phyloP scores from a whole-genome alignment of 2,329 filamentous ascomycete genomes.

The Fusarium nanum region DNA sequence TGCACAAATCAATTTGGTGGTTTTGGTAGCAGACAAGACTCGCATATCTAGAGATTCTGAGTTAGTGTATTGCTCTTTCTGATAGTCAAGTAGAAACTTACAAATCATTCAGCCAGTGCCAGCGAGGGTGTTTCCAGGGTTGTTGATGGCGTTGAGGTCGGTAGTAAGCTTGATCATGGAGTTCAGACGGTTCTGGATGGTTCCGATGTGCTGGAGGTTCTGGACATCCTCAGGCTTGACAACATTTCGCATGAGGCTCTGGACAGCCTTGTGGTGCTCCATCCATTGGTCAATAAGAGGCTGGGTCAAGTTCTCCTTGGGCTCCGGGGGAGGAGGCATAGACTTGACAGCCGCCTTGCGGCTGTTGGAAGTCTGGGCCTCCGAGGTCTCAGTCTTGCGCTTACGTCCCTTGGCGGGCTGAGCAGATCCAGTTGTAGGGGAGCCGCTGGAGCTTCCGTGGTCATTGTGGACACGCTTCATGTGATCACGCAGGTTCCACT shows the following conservation, averaged over 20 bases:
- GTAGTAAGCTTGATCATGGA: constrained; percentile 64
- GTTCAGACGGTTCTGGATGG: constrained; percentile 62
- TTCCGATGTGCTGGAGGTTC: constrained; percentile 64
- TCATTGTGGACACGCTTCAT: constrained; percentile 93
- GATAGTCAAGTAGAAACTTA: constrained; percentile 16
- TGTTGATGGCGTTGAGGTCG: constrained; percentile 44
- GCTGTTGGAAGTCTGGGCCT: constrained; percentile 53
- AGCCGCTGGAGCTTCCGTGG: constrained; percentile 58
- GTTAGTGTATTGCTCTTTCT: constrained; percentile 15
- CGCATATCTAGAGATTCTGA: constrained; percentile 12
- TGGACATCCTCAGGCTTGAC: constrained; percentile 63
- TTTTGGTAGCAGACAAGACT: constrained; percentile 45
- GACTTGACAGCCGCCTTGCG: constrained; percentile 64
- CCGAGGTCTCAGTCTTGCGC: constrained; percentile 66
- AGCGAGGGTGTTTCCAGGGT: constrained; percentile 43
- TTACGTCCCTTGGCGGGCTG: constrained; percentile 64
- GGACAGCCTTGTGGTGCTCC: constrained; percentile 72
- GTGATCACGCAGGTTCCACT: constrained; percentile 97
- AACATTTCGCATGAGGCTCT: constrained; percentile 66
- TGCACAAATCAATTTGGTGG: constrained; percentile 33
- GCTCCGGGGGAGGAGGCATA: constrained; percentile 48
- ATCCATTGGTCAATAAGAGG: constrained; percentile 67
- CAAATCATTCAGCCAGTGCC: constrained; percentile 50
- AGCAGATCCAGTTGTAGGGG: constrained; percentile 53
- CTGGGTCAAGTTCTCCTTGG: constrained; percentile 50